phyloP scores from a whole-genome alignment of 495 filamentous ascomycete species.

The Saxophila tyrrhenica region DNA sequence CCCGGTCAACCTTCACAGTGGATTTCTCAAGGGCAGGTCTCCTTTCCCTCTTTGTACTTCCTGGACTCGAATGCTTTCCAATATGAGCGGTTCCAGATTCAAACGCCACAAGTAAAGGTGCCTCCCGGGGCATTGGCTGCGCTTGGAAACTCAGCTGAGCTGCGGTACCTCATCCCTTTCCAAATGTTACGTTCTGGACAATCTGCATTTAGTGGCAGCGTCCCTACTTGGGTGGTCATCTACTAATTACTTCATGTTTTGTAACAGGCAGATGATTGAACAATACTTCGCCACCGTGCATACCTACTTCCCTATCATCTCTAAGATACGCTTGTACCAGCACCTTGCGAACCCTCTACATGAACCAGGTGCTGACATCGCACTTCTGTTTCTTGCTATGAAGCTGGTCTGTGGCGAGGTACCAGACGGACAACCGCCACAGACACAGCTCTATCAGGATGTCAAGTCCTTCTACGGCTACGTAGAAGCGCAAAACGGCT shows the following conservation, averaged over 20 bases:
- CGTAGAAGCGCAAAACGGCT: slow-evolving; percentile 31
- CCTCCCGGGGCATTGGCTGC: slow-evolving; percentile 7
- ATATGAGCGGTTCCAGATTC: slow-evolving; percentile 18
- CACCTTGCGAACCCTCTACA: slow-evolving; percentile 26
- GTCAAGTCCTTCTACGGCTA: slow-evolving; percentile 33
- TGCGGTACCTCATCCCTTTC: too few relatives aligned
- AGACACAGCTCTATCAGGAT: slow-evolving; percentile 33
- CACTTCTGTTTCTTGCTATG: slow-evolving; percentile 40
- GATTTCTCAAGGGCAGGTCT: background rate
- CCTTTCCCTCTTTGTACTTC: slow-evolving; percentile 21
- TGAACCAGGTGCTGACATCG: slow-evolving; percentile 37
- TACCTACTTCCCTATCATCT: slow-evolving; percentile 18
- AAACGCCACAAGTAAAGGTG: slow-evolving; percentile 7
- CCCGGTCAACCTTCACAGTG: background rate
- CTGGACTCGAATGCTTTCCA: slow-evolving; percentile 21
- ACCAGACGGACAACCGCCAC: slow-evolving; percentile 20
- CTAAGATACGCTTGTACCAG: slow-evolving; percentile 19
- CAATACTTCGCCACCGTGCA: slow-evolving; percentile 16
- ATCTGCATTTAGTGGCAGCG: too few relatives aligned
- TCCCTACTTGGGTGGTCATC: too few relatives aligned
- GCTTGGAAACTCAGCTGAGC: slow-evolving; percentile 12
- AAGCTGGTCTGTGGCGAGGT: slow-evolving; percentile 32
- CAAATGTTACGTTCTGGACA: too few relatives aligned
- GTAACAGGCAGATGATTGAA: slow-evolving; percentile 13
- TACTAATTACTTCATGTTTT: too few relatives aligned